These are phyloP conservation scores for Colletotrichum coccodes DNA, from an alignment of 2,329 filamentous ascomycete species.

Conservation along the genomic window DNA sequence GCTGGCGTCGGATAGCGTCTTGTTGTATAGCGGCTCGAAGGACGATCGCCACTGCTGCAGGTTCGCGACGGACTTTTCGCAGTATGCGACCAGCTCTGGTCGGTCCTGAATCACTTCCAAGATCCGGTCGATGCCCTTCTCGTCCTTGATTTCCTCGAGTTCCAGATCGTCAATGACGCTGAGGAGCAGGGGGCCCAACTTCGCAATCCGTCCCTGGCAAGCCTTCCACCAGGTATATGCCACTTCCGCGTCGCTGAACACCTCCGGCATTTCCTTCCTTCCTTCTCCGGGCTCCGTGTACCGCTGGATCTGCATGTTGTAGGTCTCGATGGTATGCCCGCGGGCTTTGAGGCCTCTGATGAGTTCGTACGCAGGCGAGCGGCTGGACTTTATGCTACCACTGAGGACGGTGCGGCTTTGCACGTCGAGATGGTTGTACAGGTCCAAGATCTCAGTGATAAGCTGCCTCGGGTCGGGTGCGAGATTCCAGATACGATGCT, in stretches of 20 bases:
- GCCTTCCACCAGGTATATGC: constrained; percentile 50
- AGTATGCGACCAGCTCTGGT: constrained; percentile 24
- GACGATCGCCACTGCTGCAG: constrained; percentile 51
- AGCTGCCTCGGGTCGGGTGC: constrained; percentile 28
- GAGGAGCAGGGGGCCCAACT: constrained; percentile 29
- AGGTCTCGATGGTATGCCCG: constrained; percentile 26
- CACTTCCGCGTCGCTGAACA: constrained; percentile 46
- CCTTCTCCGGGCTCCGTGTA: constrained; percentile 19
- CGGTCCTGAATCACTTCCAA: constrained; percentile 13
- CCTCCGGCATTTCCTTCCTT: constrained; percentile 44
- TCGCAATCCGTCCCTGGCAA: constrained; percentile 49
- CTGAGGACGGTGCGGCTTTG: constrained; percentile 30
- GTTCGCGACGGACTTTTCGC: constrained; percentile 3
- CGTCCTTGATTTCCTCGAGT: constrained; percentile 23
- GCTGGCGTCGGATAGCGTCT: constrained; percentile 38
- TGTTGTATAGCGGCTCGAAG: constrained; percentile 49
- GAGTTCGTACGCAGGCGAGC: constrained; percentile 22
- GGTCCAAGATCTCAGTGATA: constrained; percentile 28
- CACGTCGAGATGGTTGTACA: constrained; percentile 24
- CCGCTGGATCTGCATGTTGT: constrained; percentile 30
- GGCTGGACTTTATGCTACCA: constrained; percentile 10
- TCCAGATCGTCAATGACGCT: constrained; percentile 27
- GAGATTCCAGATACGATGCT: constrained; percentile 25
- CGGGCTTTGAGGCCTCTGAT: constrained; percentile 19
- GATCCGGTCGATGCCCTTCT: constrained; percentile 7